Conservation (phyloP, 352 stramenopile species). For the Ophiocytium majus region DNA sequence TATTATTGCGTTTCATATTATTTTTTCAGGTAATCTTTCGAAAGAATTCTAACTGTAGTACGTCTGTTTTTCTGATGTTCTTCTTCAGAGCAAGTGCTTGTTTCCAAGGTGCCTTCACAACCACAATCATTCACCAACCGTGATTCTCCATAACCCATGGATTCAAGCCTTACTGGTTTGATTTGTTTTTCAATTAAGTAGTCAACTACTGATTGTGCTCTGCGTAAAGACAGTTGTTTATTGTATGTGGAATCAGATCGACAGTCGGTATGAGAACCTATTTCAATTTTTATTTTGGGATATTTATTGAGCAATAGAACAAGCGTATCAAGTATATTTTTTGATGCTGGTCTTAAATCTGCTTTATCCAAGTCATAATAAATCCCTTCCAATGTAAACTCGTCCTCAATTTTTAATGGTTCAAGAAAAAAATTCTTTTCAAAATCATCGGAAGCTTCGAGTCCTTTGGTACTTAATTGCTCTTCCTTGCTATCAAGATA, state of each 20-base stretch:
- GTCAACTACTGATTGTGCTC: conserved; percentile 19
- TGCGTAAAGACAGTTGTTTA: conserved; percentile 21
- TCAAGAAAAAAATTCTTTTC: conserved; percentile 23
- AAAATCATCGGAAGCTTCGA: conserved; percentile 20
- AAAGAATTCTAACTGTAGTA: conserved; percentile 22
- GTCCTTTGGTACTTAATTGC: conserved; percentile 20
- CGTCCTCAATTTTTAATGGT: conserved; percentile 21
- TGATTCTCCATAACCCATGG: conserved; percentile 19
- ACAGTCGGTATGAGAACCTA: conserved; percentile 19
- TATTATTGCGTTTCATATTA: conserved; percentile 23
- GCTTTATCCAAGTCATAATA: conserved; percentile 22
- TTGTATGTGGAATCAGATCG: conserved; percentile 20
- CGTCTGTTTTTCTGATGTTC: conserved; percentile 20
- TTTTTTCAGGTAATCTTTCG: conserved; percentile 22
- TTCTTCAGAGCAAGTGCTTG: conserved; percentile 19
- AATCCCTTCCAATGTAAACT: conserved; percentile 21
- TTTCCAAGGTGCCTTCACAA: conserved; percentile 19
- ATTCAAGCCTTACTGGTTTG: conserved; percentile 20
- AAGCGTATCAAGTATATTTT: conserved; percentile 22
- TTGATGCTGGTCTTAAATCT: conserved; percentile 21
- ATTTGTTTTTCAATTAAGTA: conserved; percentile 23
- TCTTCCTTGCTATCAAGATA: conserved; percentile 21
- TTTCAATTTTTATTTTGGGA: conserved; percentile 23
- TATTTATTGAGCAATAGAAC: conserved; percentile 22
- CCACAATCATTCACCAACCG: conserved; percentile 19